These are phyloP conservation scores for Leucogyrophana mollusca DNA, from an alignment of 768 basidiomycete species.

Conservation along the genomic window DNA sequence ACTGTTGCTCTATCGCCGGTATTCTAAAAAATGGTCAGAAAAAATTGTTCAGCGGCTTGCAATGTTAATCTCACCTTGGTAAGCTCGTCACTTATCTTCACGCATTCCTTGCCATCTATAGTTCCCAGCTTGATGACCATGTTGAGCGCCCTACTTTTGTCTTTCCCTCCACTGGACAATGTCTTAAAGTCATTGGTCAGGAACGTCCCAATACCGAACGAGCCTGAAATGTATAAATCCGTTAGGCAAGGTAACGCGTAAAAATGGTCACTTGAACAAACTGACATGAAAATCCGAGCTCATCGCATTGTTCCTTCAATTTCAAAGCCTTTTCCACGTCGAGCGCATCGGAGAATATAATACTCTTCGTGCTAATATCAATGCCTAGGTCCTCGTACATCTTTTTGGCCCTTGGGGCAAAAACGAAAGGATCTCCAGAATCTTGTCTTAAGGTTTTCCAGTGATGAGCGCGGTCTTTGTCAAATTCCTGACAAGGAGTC, in stretches of 20 bases:
- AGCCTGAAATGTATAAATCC: slow-evolving; percentile 43
- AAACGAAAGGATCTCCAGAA: slow-evolving; percentile 86
- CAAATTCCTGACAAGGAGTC: slow-evolving; percentile 49
- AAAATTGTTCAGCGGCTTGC: not conserved
- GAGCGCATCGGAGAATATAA: slow-evolving; percentile 86
- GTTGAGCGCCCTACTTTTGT: slow-evolving; percentile 80
- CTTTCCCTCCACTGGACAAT: slow-evolving; percentile 40
- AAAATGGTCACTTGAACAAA: not conserved
- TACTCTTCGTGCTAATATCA: slow-evolving; percentile 58
- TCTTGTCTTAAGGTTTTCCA: slow-evolving; percentile 93
- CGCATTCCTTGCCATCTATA: slow-evolving; percentile 71
- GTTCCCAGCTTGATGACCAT: slow-evolving; percentile 92
- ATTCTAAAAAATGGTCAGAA: slow-evolving; percentile 41
- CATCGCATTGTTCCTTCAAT: slow-evolving; percentile 70
- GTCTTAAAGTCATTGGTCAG: slow-evolving; percentile 84
- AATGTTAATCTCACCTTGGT: slow-evolving; percentile 54
- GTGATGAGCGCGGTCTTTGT: slow-evolving; percentile 53
- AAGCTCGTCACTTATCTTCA: slow-evolving; percentile 93
- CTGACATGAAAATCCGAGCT: slow-evolving; percentile 68
- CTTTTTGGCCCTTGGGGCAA: slow-evolving; percentile 69
- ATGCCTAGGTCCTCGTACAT: slow-evolving; percentile 73
- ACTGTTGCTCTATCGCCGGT: slow-evolving; percentile 67
- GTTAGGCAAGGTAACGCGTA: slow-evolving; percentile 4
- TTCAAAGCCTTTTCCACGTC: slow-evolving; percentile 66
- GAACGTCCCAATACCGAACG: slow-evolving; percentile 93